Percentiles rank a stretch among this genome's conserved stretches.
Evolutionary conservation across 1,139 yeast genomes (phyloP).

Genomic region (Taphrina confusa): DNA sequence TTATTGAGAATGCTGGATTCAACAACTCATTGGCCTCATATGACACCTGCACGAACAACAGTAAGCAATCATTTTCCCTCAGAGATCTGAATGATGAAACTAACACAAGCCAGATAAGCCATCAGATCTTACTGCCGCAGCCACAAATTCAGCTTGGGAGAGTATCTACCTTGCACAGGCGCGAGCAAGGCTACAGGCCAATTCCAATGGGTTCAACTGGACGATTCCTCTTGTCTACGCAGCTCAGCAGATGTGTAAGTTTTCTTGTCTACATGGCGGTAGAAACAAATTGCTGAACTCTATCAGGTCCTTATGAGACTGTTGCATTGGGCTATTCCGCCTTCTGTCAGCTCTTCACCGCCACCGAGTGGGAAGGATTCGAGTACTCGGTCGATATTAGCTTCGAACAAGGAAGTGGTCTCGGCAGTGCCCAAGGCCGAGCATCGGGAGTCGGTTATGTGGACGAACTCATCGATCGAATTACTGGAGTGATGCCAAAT

Average conservation of each 20-base stretch:
- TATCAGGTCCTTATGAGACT: slow-evolving; percentile 8
- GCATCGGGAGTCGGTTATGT: slow-evolving; percentile 10
- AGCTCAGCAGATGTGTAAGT: slow-evolving; percentile 20
- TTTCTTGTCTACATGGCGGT: not conserved
- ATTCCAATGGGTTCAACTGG: slow-evolving; percentile 14
- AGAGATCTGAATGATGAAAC: not conserved
- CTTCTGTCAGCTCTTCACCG: slow-evolving; percentile 22
- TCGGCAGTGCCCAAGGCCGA: slow-evolving; percentile 16
- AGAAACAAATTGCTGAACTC: not conserved
- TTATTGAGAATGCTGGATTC: slow-evolving; percentile 15
- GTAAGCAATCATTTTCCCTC: not conserved
- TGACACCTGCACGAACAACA: slow-evolving; percentile 12
- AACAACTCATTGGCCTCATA: slow-evolving; percentile 9
- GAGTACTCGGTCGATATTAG: slow-evolving; percentile 10
- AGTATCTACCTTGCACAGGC: slow-evolving; percentile 5
- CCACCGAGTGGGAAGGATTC: slow-evolving; percentile 18
- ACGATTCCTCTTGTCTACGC: slow-evolving; percentile 7
- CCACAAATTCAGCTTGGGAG: slow-evolving; percentile 1
- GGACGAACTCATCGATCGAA: slow-evolving; percentile 11
- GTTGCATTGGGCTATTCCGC: slow-evolving; percentile 15
- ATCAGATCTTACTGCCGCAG: not conserved
- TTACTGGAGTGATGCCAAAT: not conserved
- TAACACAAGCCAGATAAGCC: not conserved
- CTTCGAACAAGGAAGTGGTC: slow-evolving; percentile 9
- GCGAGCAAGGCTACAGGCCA: not conserved